These are phyloP conservation scores for Paramarasmius palmivorus DNA, from an alignment of 1,284 basidiomycete species.

Conservation along the genomic window DNA sequence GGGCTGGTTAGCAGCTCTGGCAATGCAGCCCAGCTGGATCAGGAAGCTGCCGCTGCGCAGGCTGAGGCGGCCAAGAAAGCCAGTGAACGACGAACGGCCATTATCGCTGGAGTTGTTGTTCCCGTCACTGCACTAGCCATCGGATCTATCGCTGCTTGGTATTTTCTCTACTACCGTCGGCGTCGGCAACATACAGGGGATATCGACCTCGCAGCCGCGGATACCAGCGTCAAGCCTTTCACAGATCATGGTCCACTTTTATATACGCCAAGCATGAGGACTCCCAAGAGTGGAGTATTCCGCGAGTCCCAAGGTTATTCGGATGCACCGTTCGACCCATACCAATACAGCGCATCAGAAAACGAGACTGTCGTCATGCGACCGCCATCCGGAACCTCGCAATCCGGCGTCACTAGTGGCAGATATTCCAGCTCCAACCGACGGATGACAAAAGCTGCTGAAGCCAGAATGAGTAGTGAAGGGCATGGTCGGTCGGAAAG, in stretches of 20 bases:
- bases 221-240: conserved; percentile 3
- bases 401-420: not conserved
- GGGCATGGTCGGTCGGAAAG: not conserved
- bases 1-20: conserved; percentile 25
- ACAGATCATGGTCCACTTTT: not conserved
- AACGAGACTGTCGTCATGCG: not conserved
- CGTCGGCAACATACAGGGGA: not conserved
- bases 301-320: not conserved
- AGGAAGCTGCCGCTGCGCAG: conserved; percentile 18
- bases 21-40: conserved; percentile 18
- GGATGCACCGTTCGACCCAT: not conserved
- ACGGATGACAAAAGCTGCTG: conserved; percentile 17
- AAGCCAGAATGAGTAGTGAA: not conserved
- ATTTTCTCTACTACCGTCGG: conserved; percentile 6
- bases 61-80: conserved; percentile 3
- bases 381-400: conserved; percentile 2
- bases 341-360: not conserved
- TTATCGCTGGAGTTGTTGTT: conserved; percentile 29
- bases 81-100: conserved; percentile 16
- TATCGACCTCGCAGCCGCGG: not conserved
- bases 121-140: conserved; percentile 10
- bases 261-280: not conserved
- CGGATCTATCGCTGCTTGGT: not conserved
- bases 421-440: conserved; percentile 22
- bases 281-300: not conserved